Conservation (phyloP, 2,329 filamentous ascomycete species). For the Akanthomyces muscarius region DNA sequence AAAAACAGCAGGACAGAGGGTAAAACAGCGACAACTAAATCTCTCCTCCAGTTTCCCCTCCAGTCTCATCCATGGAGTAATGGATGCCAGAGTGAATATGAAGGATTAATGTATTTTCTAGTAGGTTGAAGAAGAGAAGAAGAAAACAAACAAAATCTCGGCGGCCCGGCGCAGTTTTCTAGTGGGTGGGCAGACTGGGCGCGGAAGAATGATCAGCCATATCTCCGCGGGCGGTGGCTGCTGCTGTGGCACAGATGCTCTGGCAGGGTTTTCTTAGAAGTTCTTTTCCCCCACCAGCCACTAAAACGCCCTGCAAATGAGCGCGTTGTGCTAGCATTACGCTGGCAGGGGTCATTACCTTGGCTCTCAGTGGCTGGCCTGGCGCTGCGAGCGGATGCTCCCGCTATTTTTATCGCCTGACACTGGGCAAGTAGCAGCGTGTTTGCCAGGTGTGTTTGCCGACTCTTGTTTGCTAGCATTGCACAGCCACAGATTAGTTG, state of each 20-base stretch:
- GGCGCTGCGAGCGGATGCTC: conserved; percentile 11
- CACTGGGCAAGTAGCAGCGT: not conserved
- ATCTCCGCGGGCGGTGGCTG: conserved; percentile 8
- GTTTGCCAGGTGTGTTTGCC: too few species aligned
- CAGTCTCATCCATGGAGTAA: conserved; percentile 48
- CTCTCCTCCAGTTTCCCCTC: conserved; percentile 74
- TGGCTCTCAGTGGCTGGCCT: conserved; percentile 10
- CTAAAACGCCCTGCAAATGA: not conserved
- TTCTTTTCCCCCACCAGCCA: not conserved
- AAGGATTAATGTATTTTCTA: conserved; percentile 46
- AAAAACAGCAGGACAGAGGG: conserved; percentile 42
- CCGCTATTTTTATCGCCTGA: conserved; percentile 4
- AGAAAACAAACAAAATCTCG: conserved; percentile 17
- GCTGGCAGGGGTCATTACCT: conserved; percentile 12
- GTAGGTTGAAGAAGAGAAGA: conserved; percentile 37
- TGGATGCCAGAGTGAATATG: conserved; percentile 68
- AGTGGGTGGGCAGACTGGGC: conserved; percentile 4
- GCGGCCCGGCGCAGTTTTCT: conserved; percentile 10
- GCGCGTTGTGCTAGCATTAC: conserved; percentile 6
- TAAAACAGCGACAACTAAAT: conserved; percentile 44
- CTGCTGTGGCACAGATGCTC: not conserved
- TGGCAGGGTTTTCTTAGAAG: not conserved
- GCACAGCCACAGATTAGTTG: not conserved
- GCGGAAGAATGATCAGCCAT: conserved; percentile 25
- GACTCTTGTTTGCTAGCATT: not conserved